phyloP scores from a whole-genome alignment of 345 rosid genomes.

The Acer yangbiense region DNA sequence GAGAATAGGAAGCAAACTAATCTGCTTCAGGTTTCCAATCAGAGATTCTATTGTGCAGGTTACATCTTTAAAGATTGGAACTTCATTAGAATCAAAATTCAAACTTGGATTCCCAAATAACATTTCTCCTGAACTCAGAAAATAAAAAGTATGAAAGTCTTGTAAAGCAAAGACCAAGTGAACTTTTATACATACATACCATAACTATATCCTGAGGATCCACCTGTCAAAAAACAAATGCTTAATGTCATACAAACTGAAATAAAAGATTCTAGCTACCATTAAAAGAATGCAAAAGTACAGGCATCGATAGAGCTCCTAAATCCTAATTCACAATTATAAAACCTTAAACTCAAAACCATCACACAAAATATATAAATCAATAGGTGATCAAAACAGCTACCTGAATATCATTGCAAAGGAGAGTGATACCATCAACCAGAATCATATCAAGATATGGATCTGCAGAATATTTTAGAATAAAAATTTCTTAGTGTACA shows the following conservation, averaged over 20 bases:
- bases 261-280: not conserved
- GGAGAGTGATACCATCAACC: constrained; percentile 71
- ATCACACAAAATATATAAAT: not conserved
- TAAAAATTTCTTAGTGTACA: constrained; percentile 11
- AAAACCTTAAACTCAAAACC: not conserved
- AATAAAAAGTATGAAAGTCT: not conserved
- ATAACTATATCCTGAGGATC: constrained; percentile 99
- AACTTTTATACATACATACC: constrained; percentile 47
- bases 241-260: constrained; percentile 21
- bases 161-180: not conserved
- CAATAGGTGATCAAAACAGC: constrained; percentile 5
- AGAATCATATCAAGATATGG: constrained; percentile 65
- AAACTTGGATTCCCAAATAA: not conserved
- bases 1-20: not conserved
- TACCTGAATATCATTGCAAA: constrained; percentile 85
- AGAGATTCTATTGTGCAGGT: not conserved
- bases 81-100: not conserved
- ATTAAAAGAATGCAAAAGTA: not conserved
- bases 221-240: constrained; percentile 56
- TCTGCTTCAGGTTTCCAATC: not conserved
- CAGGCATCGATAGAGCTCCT: not conserved
- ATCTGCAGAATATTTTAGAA: constrained; percentile 43
- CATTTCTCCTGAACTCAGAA: not conserved
- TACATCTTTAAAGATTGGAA: not conserved
- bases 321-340: not conserved